Evolutionary conservation across 345 rosid genomes (phyloP).

Genomic region (Mercurialis annua): DNA sequence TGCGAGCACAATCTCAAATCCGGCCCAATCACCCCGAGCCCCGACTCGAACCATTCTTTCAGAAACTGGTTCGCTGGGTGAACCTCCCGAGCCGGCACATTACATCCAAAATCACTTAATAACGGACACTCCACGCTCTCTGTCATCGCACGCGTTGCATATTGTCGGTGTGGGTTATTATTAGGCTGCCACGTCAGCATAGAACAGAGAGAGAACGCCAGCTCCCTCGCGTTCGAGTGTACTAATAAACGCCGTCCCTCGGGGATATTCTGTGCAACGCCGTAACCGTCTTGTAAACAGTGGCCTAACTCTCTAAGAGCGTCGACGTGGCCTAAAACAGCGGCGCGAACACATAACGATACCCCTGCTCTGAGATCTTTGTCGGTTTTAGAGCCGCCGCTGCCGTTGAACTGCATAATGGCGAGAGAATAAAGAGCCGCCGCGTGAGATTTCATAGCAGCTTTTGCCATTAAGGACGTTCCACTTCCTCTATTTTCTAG

Average conservation of each 20-base stretch:
- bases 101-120: slow-evolving; percentile 40
- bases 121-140: slow-evolving; percentile 19
- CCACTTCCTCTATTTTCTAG: slow-evolving; percentile 47
- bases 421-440: slow-evolving; percentile 57
- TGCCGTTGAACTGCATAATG: slow-evolving; percentile 71
- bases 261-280: slow-evolving; percentile 39
- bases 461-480: slow-evolving; percentile 59
- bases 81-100: slow-evolving; percentile 36
- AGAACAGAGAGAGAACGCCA: slow-evolving; percentile 35
- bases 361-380: slow-evolving; percentile 61
- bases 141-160: background rate
- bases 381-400: slow-evolving; percentile 51
- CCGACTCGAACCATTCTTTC: slow-evolving; percentile 56
- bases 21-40: slow-evolving; percentile 10
- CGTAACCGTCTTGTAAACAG: slow-evolving; percentile 73
- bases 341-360: slow-evolving; percentile 57
- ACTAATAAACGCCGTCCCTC: slow-evolving; percentile 55
- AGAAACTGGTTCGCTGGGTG: slow-evolving; percentile 56
- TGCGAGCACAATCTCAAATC: slow-evolving; percentile 49
- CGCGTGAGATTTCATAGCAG: slow-evolving; percentile 58
- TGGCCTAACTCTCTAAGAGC: slow-evolving; percentile 69
- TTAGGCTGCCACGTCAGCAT: slow-evolving; percentile 12
- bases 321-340: slow-evolving; percentile 54
- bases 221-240: slow-evolving; percentile 60
- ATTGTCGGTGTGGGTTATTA: background rate